Base-by-base conservation (phyloP, 768 basidiomycete genomes). In the Suillus paluster region DNA sequence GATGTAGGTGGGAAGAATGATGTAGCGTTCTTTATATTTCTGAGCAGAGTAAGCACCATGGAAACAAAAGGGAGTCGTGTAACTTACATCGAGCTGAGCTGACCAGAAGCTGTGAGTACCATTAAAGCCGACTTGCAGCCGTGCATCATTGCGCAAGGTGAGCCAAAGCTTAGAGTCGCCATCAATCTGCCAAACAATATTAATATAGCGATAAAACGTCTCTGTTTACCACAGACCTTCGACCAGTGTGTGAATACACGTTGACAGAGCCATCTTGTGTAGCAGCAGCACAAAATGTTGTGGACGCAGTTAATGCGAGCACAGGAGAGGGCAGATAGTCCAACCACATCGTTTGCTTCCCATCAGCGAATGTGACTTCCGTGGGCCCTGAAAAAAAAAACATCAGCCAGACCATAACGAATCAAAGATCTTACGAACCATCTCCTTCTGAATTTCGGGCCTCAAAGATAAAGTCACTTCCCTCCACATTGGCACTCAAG, bases 261-360 rank as follows among this genome's bases (percentile, higher is more conserved):
- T 83, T 84, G n/a, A 99, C 77, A 4, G 82, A 83, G 0, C 92
- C 93, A 72, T 97, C 95, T 64, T 89, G 83, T 77, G 85, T 83
- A 0, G 87, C 91, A 5, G 85, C 91, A 8, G 92, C 95, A 67
- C 88, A 89, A 70, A 92, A 94, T 2, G 68, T 70, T 14, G 73
- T 70, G 0, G 93, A 89, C 1, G 87, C 87, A 5, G 87, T 86
- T 53, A 92, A 69, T 1, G 81, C 78, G 17, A 96, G 72, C n/a
- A 86, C 86, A 27, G 90, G 88, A 2, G 84, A 85, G 1, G 91
- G 86, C 9, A 97, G 69, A 75, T 92, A 99, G 74, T 98, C 96
- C 48, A 96, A 75, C 95, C 96, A 99, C 58, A 91, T 86, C 12
- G 87, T 90, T 62, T 89, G 84, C 76, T 87, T 88, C 38, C 84